Evolutionary conservation across 2,329 filamentous ascomycete species (phyloP).

Genomic region (Pseudocercospora cruenta): DNA sequence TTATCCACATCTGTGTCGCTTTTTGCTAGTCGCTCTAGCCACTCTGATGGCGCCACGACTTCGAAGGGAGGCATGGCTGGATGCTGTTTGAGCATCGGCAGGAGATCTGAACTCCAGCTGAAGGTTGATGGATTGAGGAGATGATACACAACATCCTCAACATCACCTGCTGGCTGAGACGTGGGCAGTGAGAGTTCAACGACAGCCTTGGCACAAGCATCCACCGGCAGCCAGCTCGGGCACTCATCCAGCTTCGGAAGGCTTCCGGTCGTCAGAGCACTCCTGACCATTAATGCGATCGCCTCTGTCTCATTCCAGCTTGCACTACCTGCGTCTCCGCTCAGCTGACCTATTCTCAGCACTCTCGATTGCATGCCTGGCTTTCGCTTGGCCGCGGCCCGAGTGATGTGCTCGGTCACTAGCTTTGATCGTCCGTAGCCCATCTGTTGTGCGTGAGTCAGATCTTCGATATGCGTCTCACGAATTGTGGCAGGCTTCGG

Average conservation of each 20-base stretch:
- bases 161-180: background rate
- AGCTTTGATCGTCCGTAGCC: slow-evolving; percentile 47
- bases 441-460: slow-evolving; percentile 29
- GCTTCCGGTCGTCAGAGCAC: slow-evolving; percentile 42
- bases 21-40: slow-evolving; percentile 20
- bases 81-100: slow-evolving; percentile 26
- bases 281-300: slow-evolving; percentile 48
- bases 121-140: slow-evolving; percentile 42
- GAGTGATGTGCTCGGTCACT: slow-evolving; percentile 31
- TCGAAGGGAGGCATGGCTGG: slow-evolving; percentile 26
- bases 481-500: slow-evolving; percentile 32
- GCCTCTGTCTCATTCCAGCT: slow-evolving; percentile 50
- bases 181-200: slow-evolving; percentile 17
- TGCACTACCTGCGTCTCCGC: slow-evolving; percentile 30
- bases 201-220: slow-evolving; percentile 41
- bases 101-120: slow-evolving; percentile 29
- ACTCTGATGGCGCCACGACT: slow-evolving; percentile 27
- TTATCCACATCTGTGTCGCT: slow-evolving; percentile 27
- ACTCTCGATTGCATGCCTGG: slow-evolving; percentile 30
- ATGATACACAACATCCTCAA: slow-evolving; percentile 30
- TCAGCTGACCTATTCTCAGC: slow-evolving; percentile 36
- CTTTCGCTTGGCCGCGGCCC: slow-evolving; percentile 21
- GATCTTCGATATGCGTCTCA: slow-evolving; percentile 37
- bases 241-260: slow-evolving; percentile 44
- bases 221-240: slow-evolving; percentile 53